Evolutionary conservation across 495 filamentous ascomycete species (phyloP), one percentile per base, ranked within the genome.

Genomic region (Bombardia bombarda): DNA sequence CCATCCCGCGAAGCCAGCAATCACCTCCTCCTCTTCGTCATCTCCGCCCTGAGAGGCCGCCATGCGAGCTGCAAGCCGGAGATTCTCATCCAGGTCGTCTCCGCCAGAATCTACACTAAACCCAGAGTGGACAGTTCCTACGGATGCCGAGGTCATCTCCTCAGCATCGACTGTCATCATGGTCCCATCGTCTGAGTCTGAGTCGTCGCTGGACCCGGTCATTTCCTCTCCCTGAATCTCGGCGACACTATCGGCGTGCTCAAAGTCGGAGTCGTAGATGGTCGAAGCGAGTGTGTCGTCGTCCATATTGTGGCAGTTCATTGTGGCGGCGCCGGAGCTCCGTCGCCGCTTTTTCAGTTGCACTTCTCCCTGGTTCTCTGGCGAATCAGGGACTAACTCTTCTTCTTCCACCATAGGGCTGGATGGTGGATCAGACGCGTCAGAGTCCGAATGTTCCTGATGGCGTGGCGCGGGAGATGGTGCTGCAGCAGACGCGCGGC

Each of bases 11-110:
- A 70, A 61, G 41, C 73, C 71, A 10, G 86, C 87, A 43, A 94
- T 81, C 42, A 89, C 80, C 47, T 92, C 84, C 42, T 86, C 82
- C 42, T 87, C 82, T 6, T 84, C 85, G 32, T 88, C 80, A 38
- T 86, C 85, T 62, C 85, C 74, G 2, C 75, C 77, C 43, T 84
- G 70, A 9, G 86, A 67, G 31, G 79, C 84, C 21, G 89, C 87
- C 56, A 78, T 74, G 35, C 73, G 75, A 7, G 86, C 77, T 3
- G 89, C 89, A 46, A 83, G 76, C 36, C 80, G 74, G n/a, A 95
- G 67, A 28, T 80, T 81, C 38, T 84, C 77, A 40, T 95, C 87
- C 9, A 95, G 62, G 20, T 78, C 75, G 20, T 78, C 75, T 19
- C 70, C 77, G 42, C 75, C 87, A 2, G 81, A 82, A 1, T 76